Conservation (phyloP, 2,329 filamentous ascomycete species). For the Penicillium sp. region DNA sequence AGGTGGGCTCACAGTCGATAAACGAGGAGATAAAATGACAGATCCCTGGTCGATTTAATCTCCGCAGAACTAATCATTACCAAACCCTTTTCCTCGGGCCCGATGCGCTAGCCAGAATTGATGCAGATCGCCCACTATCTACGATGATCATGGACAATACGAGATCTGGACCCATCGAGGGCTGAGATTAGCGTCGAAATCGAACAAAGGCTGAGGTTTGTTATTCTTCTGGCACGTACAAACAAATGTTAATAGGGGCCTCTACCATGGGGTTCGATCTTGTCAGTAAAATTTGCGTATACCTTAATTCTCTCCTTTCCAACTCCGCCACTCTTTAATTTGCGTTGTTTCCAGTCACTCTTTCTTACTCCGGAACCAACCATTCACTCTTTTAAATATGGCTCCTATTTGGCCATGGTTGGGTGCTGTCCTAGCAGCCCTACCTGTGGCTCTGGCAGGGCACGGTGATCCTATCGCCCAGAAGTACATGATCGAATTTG, state of each 20-base stretch:
- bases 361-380: neutral
- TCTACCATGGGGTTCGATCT: neutral
- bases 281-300: neutral
- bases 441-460: constrained; percentile 8
- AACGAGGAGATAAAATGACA: no score
- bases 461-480: constrained; percentile 5
- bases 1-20: no score
- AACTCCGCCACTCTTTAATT: neutral
- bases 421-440: constrained; percentile 4
- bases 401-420: constrained; percentile 11
- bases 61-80: neutral
- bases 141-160: neutral
- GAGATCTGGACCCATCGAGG: neutral
- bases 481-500: constrained; percentile 11
- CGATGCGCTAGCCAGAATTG: neutral
- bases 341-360: neutral
- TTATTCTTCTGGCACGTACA: neutral
- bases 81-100: neutral
- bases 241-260: no score
- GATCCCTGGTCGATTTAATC: no score
- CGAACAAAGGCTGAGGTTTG: neutral
- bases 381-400: neutral
- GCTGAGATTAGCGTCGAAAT: neutral
- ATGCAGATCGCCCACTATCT: neutral
- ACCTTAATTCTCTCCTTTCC: neutral